phyloP scores from a whole-genome alignment of 2,329 filamentous ascomycete species.

The Colletotrichum somersetense region DNA sequence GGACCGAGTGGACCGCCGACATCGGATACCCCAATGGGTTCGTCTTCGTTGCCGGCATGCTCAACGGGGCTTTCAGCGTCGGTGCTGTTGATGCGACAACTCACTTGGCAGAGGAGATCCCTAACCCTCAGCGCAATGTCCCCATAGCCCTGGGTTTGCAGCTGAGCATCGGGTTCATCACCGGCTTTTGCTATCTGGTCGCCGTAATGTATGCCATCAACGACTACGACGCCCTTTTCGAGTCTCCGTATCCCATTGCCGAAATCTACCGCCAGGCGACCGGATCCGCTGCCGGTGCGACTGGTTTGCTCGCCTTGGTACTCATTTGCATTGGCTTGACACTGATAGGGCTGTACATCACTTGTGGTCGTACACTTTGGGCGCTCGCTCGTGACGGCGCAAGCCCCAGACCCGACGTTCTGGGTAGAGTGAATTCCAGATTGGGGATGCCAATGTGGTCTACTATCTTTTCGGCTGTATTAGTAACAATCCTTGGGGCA shows the following conservation, averaged over 20 bases:
- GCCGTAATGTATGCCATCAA: constrained; percentile 71
- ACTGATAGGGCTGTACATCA: constrained; percentile 54
- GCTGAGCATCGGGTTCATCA: constrained; percentile 63
- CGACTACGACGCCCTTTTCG: constrained; percentile 63
- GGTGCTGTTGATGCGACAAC: constrained; percentile 75
- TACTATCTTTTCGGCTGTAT: constrained; percentile 59
- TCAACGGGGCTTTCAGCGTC: constrained; percentile 77
- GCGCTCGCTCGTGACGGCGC: constrained; percentile 56
- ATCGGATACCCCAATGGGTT: constrained; percentile 58
- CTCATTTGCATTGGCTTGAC: constrained; percentile 54
- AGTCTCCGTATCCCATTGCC: constrained; percentile 71
- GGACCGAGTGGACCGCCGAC: constrained; percentile 54
- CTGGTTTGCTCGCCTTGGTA: constrained; percentile 61
- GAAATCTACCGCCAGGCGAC: constrained; percentile 75
- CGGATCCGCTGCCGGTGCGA: constrained; percentile 61
- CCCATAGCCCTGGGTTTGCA: constrained; percentile 66
- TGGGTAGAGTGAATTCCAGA: constrained; percentile 49
- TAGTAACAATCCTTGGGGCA: constrained; percentile 67
- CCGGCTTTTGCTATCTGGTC: constrained; percentile 65
- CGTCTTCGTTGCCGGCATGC: constrained; percentile 57
- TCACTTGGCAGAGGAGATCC: constrained; percentile 76
- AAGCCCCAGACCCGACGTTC: constrained; percentile 48
- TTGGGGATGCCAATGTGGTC: constrained; percentile 58
- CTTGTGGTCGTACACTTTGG: constrained; percentile 56
- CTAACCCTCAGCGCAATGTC: constrained; percentile 62